Conservation (phyloP, 257 asterid genomes). For the Solanum neorickii region DNA sequence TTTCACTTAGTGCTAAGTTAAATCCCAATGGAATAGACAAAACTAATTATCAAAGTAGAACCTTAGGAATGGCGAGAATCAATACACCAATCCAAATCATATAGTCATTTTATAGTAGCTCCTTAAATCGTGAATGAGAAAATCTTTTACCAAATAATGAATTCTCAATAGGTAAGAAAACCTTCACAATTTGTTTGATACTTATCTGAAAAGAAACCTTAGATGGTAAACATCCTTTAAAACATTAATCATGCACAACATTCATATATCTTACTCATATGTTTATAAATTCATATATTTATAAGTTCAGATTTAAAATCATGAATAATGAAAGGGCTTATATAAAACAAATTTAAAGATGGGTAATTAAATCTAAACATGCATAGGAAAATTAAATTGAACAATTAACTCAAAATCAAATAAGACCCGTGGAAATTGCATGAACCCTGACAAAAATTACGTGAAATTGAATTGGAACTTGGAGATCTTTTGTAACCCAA, state of each 20-base stretch:
- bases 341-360: too few species aligned
- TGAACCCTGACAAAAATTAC: neutral
- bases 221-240: neutral
- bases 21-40: neutral
- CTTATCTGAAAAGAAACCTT: neutral
- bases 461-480: neutral
- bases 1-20: neutral
- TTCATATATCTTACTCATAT: too few species aligned
- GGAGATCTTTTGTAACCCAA: neutral
- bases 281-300: neutral
- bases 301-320: too few species aligned
- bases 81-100: neutral
- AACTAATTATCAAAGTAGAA: too few species aligned
- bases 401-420: neutral
- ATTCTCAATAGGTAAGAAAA: neutral
- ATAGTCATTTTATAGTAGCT: neutral
- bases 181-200: neutral
- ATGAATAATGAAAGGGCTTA: neutral
- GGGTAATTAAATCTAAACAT: neutral
- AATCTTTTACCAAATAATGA: neutral
- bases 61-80: neutral
- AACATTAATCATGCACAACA: neutral
- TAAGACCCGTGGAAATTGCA: neutral
- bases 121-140: neutral
- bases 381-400: too few species aligned